Percentiles rank a stretch among this genome's conserved stretches.
Evolutionary conservation across 2,329 filamentous ascomycete genomes (phyloP).

Genomic region (Phaeosphaeriaceae sp.): DNA sequence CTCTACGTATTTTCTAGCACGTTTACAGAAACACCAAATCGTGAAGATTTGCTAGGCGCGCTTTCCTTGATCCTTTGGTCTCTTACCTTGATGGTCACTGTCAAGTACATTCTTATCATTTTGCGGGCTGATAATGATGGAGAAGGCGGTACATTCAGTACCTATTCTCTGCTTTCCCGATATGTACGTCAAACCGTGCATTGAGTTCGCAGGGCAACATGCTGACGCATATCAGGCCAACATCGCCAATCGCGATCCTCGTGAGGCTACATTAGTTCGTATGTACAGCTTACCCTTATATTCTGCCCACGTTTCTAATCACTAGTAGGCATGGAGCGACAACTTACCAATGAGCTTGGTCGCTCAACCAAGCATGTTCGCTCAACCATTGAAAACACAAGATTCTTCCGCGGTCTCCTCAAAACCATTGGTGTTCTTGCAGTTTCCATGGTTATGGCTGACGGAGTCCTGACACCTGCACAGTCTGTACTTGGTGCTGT

Average conservation of each 20-base stretch:
- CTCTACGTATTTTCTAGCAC: constrained; percentile 75
- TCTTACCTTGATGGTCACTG: constrained; percentile 70
- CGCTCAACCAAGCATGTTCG: constrained; percentile 61
- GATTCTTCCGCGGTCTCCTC: constrained; percentile 58
- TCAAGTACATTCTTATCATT: constrained; percentile 73
- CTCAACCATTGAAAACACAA: constrained; percentile 64
- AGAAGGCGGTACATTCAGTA: constrained; percentile 72
- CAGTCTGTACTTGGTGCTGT: constrained; percentile 74
- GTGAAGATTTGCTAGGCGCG: constrained; percentile 67
- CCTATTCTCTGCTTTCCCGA: constrained; percentile 67
- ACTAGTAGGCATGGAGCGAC: constrained; percentile 59
- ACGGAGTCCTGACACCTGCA: constrained; percentile 72
- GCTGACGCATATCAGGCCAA: constrained; percentile 54
- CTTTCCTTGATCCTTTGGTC: constrained; percentile 74
- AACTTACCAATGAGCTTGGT: constrained; percentile 63
- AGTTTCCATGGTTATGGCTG: constrained; percentile 70
- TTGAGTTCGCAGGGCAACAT: background rate
- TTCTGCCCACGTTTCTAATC: constrained; percentile 1
- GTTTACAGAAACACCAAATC: constrained; percentile 59
- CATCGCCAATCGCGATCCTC: constrained; percentile 66
- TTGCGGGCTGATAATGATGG: constrained; percentile 72
- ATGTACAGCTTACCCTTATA: constrained; percentile 7
- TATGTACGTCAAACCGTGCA: constrained; percentile 50
- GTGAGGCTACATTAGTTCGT: constrained; percentile 60
- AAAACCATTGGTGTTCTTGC: constrained; percentile 69